Conservation (phyloP, 1,139 yeast genomes). For the Spathaspora jeffriesii region DNA sequence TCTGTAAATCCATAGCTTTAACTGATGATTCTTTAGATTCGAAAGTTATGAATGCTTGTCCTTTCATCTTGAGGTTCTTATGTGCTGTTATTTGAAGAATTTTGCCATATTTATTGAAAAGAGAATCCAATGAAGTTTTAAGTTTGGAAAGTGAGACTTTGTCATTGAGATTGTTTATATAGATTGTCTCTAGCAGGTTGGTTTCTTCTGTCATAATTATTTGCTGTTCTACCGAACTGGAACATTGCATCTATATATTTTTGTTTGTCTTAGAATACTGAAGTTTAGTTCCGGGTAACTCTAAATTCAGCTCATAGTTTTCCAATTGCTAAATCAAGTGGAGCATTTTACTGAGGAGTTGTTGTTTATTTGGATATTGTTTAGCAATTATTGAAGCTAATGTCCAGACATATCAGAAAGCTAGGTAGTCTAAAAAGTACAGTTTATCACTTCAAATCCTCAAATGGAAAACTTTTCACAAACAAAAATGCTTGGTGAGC, state of each 20-base stretch:
- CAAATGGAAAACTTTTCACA: too few relatives aligned
- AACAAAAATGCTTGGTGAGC: too few relatives aligned
- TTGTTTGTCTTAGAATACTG: neutral
- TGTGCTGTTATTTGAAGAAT: constrained; percentile 60
- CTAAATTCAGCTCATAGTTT: neutral
- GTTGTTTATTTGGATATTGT: too few relatives aligned
- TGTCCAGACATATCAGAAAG: too few relatives aligned
- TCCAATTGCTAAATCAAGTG: too few relatives aligned
- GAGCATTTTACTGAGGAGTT: too few relatives aligned
- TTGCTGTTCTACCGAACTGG: neutral
- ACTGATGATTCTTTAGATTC: constrained; percentile 42
- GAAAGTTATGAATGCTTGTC: constrained; percentile 86
- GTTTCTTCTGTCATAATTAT: neutral
- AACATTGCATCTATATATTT: neutral
- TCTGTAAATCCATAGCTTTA: constrained; percentile 49
- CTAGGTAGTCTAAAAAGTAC: too few relatives aligned
- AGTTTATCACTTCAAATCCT: too few relatives aligned
- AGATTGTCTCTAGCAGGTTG: constrained; percentile 42
- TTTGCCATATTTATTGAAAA: constrained; percentile 49
- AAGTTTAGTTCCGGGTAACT: neutral
- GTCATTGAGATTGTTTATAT: constrained; percentile 73
- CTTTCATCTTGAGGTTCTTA: constrained; percentile 63
- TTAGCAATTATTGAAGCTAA: too few relatives aligned
- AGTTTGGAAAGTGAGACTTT: constrained; percentile 57
- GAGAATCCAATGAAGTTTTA: constrained; percentile 38